Evolutionary conservation across 768 basidiomycete species (phyloP).

Genomic region (Suillus cothurnatus): DNA sequence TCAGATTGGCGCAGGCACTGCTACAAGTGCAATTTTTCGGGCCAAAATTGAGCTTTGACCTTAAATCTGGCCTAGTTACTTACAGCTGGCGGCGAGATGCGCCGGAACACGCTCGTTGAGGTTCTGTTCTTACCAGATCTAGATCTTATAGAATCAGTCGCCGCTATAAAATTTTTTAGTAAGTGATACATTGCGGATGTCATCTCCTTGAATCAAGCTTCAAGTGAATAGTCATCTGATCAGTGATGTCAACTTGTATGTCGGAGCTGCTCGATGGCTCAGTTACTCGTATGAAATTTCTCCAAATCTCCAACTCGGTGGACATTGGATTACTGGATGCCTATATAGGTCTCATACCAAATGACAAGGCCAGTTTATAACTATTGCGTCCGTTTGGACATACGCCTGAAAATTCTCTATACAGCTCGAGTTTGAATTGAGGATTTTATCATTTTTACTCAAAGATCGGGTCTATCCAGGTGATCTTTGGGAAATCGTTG

Average conservation of each 20-base stretch:
- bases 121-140: no score
- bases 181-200: no score
- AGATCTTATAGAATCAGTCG: no score
- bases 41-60: no score
- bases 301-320: background rate
- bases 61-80: no score
- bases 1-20: no score
- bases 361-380: background rate
- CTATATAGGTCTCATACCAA: background rate
- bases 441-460: background rate
- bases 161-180: no score
- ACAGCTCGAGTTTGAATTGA: background rate
- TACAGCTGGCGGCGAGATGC: no score
- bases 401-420: background rate
- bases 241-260: background rate
- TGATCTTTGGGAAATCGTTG: background rate
- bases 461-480: background rate
- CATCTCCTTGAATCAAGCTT: no score
- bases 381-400: background rate
- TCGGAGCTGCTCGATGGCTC: background rate
- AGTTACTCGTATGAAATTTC: background rate
- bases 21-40: no score
- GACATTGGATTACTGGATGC: background rate
- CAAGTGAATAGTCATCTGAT: no score
- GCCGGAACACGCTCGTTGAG: no score